These are phyloP conservation scores for Vigna mungo DNA, from an alignment of 306 rosid species.

Conservation along the genomic window DNA sequence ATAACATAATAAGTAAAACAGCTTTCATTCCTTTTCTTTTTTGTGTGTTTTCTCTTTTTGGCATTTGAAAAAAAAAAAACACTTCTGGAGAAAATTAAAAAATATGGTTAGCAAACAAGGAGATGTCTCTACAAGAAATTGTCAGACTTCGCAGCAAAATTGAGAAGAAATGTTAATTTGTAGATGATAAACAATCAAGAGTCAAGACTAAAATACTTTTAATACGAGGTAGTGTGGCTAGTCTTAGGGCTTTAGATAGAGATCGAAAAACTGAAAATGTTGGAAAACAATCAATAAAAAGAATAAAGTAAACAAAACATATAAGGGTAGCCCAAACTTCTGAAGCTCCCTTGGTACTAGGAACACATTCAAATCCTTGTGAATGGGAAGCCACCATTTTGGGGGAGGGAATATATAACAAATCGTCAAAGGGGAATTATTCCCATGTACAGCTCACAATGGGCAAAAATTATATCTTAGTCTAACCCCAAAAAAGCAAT, in stretches of 20 bases:
- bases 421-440: neutral
- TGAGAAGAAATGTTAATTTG: conserved; percentile 3
- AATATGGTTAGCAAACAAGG: conserved; percentile 2
- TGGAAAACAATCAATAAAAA: neutral
- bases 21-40: neutral
- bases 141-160: neutral
- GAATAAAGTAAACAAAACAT: neutral
- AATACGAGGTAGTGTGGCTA: neutral
- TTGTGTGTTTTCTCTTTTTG: neutral
- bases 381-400: neutral
- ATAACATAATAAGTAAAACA: neutral
- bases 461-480: neutral
- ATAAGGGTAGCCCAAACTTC: neutral
- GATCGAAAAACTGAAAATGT: neutral
- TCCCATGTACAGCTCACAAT: neutral
- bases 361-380: neutral
- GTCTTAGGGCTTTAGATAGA: too few relatives aligned
- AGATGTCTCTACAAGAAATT: neutral
- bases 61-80: neutral
- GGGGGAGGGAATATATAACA: neutral
- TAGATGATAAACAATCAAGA: neutral
- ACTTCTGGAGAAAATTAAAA: neutral
- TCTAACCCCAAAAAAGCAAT: neutral
- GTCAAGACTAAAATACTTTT: neutral
- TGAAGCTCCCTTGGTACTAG: neutral